phyloP scores from a whole-genome alignment of 371 early-diverging fungal species.

The Apophysomyces trapeziformis region DNA sequence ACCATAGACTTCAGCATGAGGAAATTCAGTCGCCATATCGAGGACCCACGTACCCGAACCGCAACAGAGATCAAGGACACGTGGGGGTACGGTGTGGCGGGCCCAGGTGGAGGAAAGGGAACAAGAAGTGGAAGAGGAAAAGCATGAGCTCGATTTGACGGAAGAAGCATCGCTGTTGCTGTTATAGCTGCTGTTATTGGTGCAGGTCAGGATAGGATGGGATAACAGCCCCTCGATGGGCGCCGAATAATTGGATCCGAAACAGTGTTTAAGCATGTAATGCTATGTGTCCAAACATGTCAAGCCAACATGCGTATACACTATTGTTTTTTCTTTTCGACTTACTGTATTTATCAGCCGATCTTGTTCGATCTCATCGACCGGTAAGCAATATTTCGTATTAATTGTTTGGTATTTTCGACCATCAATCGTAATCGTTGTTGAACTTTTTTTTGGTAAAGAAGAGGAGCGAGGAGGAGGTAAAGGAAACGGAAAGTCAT shows the following conservation, averaged over 20 bases:
- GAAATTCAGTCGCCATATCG: constrained; percentile 64
- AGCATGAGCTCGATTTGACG: background rate
- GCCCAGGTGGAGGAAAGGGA: constrained; percentile 7
- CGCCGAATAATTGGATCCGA: constrained; percentile 42
- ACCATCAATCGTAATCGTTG: constrained; percentile 16
- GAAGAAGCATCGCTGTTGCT: background rate
- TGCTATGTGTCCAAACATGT: constrained; percentile 33
- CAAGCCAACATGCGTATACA: background rate
- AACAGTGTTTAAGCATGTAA: constrained; percentile 43
- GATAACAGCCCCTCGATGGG: constrained; percentile 39
- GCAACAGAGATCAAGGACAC: constrained; percentile 47
- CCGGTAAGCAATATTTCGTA: constrained; percentile 28
- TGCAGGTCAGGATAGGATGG: background rate
- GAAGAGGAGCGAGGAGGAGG: background rate
- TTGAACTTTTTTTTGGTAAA: background rate
- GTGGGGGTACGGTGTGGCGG: constrained; percentile 16
- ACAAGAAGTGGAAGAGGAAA: constrained; percentile 10
- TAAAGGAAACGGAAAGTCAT: constrained; percentile 2
- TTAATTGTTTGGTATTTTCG: constrained; percentile 30
- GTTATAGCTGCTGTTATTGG: too few species aligned
- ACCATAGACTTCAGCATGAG: constrained; percentile 51
- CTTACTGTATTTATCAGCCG: background rate
- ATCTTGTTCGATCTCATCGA: constrained; percentile 11
- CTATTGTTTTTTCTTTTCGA: background rate
- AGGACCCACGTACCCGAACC: constrained; percentile 53